These are phyloP conservation scores for Leishmania amazonensis DNA, from an alignment of 208 protist species.

Conservation along the genomic window DNA sequence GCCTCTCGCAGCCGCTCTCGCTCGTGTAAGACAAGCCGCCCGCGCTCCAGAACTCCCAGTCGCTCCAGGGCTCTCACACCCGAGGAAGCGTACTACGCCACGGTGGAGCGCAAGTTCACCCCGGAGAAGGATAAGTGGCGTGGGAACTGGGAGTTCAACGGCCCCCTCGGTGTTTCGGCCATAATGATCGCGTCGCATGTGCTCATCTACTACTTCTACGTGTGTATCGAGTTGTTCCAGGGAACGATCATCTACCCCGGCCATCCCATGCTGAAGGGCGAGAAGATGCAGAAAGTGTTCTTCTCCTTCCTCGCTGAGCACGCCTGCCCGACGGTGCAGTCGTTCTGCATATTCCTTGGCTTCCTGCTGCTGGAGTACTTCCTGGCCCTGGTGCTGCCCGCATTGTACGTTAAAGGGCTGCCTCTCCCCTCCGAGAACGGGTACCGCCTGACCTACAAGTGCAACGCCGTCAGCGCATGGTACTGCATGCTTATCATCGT, in stretches of 20 bases:
- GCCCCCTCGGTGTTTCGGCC: slow-evolving; percentile 47
- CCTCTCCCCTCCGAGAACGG: slow-evolving; percentile 86
- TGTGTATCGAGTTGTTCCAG: slow-evolving; percentile 76
- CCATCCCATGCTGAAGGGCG: slow-evolving; percentile 64
- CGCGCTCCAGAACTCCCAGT: slow-evolving; percentile 11
- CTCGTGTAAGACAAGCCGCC: slow-evolving; percentile 30
- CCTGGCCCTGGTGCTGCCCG: slow-evolving; percentile 77
- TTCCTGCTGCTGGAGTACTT: slow-evolving; percentile 85
- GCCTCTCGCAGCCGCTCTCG: slow-evolving; percentile 15
- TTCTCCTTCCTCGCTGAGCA: slow-evolving; percentile 49
- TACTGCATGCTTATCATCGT: slow-evolving; percentile 80
- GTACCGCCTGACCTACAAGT: slow-evolving; percentile 84
- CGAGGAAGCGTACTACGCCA: slow-evolving; percentile 58
- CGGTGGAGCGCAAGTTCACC: slow-evolving; percentile 64
- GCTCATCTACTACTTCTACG: slow-evolving; percentile 91
- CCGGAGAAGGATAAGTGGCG: slow-evolving; percentile 83
- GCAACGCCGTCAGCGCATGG: slow-evolving; percentile 88
- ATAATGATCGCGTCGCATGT: slow-evolving; percentile 91
- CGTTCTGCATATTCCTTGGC: slow-evolving; percentile 52
- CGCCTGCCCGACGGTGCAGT: slow-evolving; percentile 46
- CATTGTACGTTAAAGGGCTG: slow-evolving; percentile 79
- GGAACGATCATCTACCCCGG: slow-evolving; percentile 86
- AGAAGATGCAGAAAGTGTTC: slow-evolving; percentile 56
- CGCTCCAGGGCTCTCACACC: slow-evolving; percentile 26
- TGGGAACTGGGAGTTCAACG: slow-evolving; percentile 86